phyloP scores from a whole-genome alignment of 345 rosid species.

The Moricandia arvensis region DNA sequence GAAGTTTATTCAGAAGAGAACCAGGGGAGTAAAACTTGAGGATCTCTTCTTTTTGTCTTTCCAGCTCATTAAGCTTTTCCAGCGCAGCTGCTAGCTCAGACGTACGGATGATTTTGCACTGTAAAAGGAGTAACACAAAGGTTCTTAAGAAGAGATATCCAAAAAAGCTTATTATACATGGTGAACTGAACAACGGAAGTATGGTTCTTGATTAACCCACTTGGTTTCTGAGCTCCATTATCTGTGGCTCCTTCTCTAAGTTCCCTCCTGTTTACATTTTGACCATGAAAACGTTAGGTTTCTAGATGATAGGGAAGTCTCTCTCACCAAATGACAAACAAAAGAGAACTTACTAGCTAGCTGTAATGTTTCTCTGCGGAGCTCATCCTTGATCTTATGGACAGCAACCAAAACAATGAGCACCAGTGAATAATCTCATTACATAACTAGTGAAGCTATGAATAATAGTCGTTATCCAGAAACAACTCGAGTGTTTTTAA shows the following conservation, averaged over 20 bases:
- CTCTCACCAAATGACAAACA: background rate
- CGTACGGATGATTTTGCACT: conserved; percentile 91
- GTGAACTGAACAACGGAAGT: conserved; percentile 5
- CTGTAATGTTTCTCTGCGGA: conserved; percentile 83
- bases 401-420: background rate
- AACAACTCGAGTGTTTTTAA: background rate
- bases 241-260: conserved; percentile 84
- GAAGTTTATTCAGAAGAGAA: conserved; percentile 67
- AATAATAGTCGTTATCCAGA: background rate
- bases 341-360: conserved; percentile 67
- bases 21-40: conserved; percentile 66
- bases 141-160: conserved; percentile 4
- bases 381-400: conserved; percentile 81
- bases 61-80: conserved; percentile 79
- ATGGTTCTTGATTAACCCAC: conserved; percentile 35
- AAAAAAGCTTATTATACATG: background rate
- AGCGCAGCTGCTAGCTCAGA: conserved; percentile 86
- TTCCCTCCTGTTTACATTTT: conserved; percentile 54
- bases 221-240: conserved; percentile 79
- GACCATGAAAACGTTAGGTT: background rate
- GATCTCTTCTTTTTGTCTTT: conserved; percentile 69
- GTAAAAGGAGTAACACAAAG: conserved; percentile 18
- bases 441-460: background rate
- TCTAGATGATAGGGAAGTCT: background rate
- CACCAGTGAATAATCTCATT: conserved; percentile 1